Evolutionary conservation across 768 basidiomycete genomes (phyloP).

Genomic region (Erythrobasidium yunnanense): DNA sequence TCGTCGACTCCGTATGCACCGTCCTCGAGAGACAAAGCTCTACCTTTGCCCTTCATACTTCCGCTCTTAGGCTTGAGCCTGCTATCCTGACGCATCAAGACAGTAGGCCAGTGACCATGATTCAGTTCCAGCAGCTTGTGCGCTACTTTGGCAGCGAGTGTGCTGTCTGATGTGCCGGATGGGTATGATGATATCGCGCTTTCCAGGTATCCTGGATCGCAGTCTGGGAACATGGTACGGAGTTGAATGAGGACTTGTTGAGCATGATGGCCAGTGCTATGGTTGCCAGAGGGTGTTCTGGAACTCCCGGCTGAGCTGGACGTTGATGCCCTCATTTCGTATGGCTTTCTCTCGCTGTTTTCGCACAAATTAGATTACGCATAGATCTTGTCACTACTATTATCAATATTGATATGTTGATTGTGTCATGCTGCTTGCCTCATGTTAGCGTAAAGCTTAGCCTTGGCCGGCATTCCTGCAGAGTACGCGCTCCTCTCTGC

Average conservation of each 20-base stretch:
- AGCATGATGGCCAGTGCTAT: background rate
- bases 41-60: background rate
- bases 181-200: background rate
- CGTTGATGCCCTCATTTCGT: too few relatives aligned
- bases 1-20: constrained; percentile 5
- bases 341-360: too few relatives aligned
- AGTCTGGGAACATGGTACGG: constrained; percentile 1
- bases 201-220: constrained; percentile 7
- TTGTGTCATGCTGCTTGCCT: too few relatives aligned
- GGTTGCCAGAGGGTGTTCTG: background rate
- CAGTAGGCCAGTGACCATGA: constrained; percentile 18
- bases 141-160: background rate
- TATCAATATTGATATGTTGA: too few relatives aligned
- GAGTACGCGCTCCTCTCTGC: too few relatives aligned
- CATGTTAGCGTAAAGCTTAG: too few relatives aligned
- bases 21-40: background rate
- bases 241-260: constrained; percentile 6
- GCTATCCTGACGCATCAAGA: background rate
- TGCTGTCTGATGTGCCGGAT: background rate
- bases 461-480: too few relatives aligned
- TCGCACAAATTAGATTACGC: too few relatives aligned
- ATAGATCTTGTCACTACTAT: too few relatives aligned
- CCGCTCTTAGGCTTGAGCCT: background rate
- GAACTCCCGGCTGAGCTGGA: constrained; percentile 41
- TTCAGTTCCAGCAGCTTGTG: constrained; percentile 11